A percentile compares a stretch with the other conserved stretches of the same genome.
phyloP scores from a whole-genome alignment of 352 stramenopile species.

The Globisporangium lucens region DNA sequence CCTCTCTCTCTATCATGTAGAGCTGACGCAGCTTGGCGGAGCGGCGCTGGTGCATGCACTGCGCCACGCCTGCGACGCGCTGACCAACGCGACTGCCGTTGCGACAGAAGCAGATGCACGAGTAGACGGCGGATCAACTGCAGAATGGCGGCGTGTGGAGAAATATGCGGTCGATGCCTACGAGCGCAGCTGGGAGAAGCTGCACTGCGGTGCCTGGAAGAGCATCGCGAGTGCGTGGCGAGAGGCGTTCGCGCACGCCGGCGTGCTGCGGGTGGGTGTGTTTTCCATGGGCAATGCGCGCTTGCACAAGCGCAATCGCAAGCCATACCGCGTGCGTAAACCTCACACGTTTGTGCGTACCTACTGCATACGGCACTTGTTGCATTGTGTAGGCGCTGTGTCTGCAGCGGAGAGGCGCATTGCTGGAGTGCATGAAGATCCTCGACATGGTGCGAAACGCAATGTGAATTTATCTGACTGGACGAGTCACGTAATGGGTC shows the following conservation, averaged over 20 bases:
- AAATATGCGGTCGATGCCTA: constrained; percentile 33
- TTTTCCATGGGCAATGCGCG: background rate
- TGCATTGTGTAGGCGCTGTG: constrained; percentile 25
- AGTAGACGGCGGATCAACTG: background rate
- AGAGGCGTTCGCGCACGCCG: constrained; percentile 53
- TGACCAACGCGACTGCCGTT: background rate
- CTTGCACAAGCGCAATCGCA: background rate
- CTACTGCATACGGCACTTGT: background rate
- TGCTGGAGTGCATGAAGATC: constrained; percentile 33
- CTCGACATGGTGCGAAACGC: constrained; percentile 57
- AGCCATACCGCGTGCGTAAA: too few species aligned
- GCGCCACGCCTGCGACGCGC: constrained; percentile 18
- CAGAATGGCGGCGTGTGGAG: constrained; percentile 4
- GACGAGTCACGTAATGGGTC: background rate
- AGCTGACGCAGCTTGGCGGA: constrained; percentile 38
- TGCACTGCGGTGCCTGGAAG: constrained; percentile 79
- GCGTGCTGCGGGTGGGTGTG: constrained; percentile 40
- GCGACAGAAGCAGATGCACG: background rate
- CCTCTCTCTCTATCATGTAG: constrained; percentile 20
- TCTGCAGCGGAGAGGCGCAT: constrained; percentile 23
- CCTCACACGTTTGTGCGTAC: too few species aligned
- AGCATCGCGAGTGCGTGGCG: constrained; percentile 51
- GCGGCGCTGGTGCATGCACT: constrained; percentile 45
- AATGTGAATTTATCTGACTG: background rate
- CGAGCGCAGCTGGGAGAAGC: constrained; percentile 63